phyloP scores from a whole-genome alignment of 2,329 filamentous ascomycete species.

The Aureobasidium leucospermi region DNA sequence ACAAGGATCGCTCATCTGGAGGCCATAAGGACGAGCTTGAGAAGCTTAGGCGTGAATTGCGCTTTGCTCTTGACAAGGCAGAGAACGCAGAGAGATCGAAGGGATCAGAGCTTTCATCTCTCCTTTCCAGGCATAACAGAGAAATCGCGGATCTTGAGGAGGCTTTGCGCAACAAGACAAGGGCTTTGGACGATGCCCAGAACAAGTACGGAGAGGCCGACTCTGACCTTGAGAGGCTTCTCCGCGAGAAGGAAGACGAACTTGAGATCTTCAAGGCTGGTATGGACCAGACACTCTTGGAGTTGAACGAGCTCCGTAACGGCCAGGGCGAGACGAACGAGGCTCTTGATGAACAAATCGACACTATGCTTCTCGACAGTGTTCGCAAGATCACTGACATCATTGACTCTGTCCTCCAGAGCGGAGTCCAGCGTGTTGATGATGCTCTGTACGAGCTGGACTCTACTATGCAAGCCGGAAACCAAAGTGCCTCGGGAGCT shows the following conservation, averaged over 20 bases:
- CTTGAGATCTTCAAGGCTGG: conserved; percentile 96
- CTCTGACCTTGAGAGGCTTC: conserved; percentile 74
- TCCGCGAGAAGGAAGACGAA: conserved; percentile 95
- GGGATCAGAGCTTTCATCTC: conserved; percentile 86
- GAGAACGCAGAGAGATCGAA: conserved; percentile 91
- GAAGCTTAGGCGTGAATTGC: conserved; percentile 87
- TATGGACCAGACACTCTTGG: conserved; percentile 92
- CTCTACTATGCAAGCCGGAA: conserved; percentile 96
- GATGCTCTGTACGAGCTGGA: conserved; percentile 96
- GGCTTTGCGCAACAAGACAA: conserved; percentile 76
- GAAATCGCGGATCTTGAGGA: conserved; percentile 97
- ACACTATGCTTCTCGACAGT: conserved; percentile 78
- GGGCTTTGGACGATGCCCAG: conserved; percentile 76
- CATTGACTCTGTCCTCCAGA: conserved; percentile 91
- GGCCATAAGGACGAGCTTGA: conserved; percentile 89
- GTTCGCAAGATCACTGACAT: conserved; percentile 94
- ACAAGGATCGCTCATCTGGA: conserved; percentile 80
- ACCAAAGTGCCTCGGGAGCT: conserved; percentile 91
- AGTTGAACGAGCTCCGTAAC: conserved; percentile 77
- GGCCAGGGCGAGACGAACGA: conserved; percentile 59
- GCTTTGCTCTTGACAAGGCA: conserved; percentile 82
- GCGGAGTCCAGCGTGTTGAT: conserved; percentile 86
- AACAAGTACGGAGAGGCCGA: conserved; percentile 70
- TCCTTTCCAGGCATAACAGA: conserved; percentile 92
- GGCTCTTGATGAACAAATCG: conserved; percentile 82